phyloP scores from a whole-genome alignment of 179 eudicot genomes.

The Silene coronaria region DNA sequence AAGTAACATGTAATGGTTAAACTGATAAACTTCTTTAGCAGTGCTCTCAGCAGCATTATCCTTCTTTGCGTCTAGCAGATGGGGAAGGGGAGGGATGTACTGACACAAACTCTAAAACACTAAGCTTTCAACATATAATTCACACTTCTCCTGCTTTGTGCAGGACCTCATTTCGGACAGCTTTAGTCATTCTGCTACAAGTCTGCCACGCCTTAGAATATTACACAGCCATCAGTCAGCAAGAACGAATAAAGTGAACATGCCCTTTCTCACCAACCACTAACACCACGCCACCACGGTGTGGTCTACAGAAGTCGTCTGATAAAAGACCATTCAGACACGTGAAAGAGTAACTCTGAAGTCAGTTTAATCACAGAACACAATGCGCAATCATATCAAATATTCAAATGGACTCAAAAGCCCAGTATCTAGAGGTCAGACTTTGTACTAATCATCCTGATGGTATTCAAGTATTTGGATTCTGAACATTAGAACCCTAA shows the following conservation, averaged over 20 bases:
- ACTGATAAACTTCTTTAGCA: not conserved
- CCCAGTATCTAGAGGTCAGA: not conserved
- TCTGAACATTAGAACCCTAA: not conserved
- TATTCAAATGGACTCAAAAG: not conserved
- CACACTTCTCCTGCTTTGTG: not conserved
- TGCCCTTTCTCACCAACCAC: not conserved
- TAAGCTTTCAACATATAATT: not conserved
- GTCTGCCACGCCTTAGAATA: not conserved
- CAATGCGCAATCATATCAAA: not conserved
- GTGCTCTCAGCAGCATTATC: not conserved
- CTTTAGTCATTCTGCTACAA: not conserved
- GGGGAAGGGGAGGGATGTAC: not conserved
- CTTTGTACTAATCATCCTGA: not conserved
- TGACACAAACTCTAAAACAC: not conserved
- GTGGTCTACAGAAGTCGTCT: not conserved
- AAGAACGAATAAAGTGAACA: not conserved
- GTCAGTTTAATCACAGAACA: not conserved
- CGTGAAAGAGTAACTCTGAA: not conserved
- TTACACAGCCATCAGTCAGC: constrained; percentile 1
- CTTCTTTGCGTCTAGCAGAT: not conserved
- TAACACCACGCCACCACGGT: too few species aligned
- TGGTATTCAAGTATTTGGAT: not conserved
- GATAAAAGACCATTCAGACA: not conserved
- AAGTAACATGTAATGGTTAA: not conserved
- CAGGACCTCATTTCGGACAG: not conserved